These are phyloP conservation scores for Tolypocladium tropicale DNA, from an alignment of 2,329 filamentous ascomycete genomes.

Conservation along the genomic window DNA sequence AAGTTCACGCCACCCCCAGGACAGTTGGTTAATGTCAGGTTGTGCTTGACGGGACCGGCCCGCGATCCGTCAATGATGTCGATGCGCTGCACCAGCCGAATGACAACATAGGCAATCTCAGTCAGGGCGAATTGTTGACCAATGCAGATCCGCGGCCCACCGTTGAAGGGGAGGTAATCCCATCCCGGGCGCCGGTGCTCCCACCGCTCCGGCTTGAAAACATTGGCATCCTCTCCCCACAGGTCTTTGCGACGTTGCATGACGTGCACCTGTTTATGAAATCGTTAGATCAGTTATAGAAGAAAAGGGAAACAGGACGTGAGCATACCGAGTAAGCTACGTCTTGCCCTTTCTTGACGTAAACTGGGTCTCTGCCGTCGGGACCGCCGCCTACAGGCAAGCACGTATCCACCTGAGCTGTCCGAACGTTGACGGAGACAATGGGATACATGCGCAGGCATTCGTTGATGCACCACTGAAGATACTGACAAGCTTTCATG, in stretches of 20 bases:
- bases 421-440: slow-evolving; percentile 13
- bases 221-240: slow-evolving; percentile 26
- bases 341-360: slow-evolving; percentile 34
- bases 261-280: slow-evolving; percentile 8
- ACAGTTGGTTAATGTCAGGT: slow-evolving; percentile 10
- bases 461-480: slow-evolving; percentile 15
- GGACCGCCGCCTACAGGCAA: slow-evolving; percentile 41
- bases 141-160: slow-evolving; percentile 17
- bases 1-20: slow-evolving; percentile 11
- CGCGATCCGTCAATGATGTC: slow-evolving; percentile 10
- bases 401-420: slow-evolving; percentile 28
- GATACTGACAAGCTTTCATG: slow-evolving; percentile 12
- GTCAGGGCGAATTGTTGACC: slow-evolving; percentile 17
- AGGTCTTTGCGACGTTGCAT: slow-evolving; percentile 28
- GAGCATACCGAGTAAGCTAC: slow-evolving; percentile 23
- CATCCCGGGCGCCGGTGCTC: slow-evolving; percentile 13
- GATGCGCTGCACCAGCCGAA: slow-evolving; percentile 11
- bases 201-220: slow-evolving; percentile 31
- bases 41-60: slow-evolving; percentile 8
- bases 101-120: slow-evolving; percentile 12
- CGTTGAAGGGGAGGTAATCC: slow-evolving; percentile 17
- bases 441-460: slow-evolving; percentile 12
- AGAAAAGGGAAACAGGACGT: background rate
- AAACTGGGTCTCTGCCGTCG: slow-evolving; percentile 35
- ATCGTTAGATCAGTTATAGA: background rate